Base-by-base conservation (phyloP, 192 early-diverging fungal species). In the Phlyctochytrium bullatum region DNA sequence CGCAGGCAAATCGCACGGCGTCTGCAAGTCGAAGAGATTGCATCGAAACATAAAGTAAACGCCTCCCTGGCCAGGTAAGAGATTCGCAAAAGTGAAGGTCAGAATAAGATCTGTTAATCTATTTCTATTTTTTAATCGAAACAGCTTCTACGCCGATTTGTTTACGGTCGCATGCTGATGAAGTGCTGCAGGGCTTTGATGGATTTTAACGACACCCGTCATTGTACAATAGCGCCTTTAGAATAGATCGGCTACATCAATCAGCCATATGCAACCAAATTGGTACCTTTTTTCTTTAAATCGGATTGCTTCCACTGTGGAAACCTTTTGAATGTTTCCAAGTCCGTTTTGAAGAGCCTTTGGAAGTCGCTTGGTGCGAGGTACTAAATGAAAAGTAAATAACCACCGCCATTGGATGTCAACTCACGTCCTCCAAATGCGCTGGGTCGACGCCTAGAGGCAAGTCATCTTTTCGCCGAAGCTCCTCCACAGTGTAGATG, bases 1-100 rank as follows among this genome's bases (percentile, higher is more conserved):
- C 23, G 17, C 64, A 80, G 72, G 0, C 35, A 75, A 29, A 59
- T 68, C 35, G 66, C 73, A 12, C 66, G 81, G 32, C 60, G 77
- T 16, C 62, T 66, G 24, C 40, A 58, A 53, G 74, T 83, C 40
- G 81, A 83, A 71, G 81, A 79, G 29, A 57, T 80, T 30, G 78
- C 76, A 36, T 71, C 63, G 24, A 66, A 63, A 51, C 64, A 70
- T 62, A 79, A 69, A 33, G 34, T 64, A 35, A 62, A 32, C n/a
- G 33, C 83, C 31, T 58, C 66, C 2, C 27, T 64, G 34, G 69
- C 65, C 25, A 40, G 58, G 76, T 77, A 36, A 57, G 62, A n/a
- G n/a, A n/a, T n/a, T n/a, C n/a, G n/a, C n/a, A n/a, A n/a, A n/a
- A n/a, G n/a, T n/a, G n/a, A n/a, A n/a, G n/a, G n/a, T n/a, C n/a